Conservation (phyloP, 2,329 filamentous ascomycete genomes). For the Nemania bipapillata region DNA sequence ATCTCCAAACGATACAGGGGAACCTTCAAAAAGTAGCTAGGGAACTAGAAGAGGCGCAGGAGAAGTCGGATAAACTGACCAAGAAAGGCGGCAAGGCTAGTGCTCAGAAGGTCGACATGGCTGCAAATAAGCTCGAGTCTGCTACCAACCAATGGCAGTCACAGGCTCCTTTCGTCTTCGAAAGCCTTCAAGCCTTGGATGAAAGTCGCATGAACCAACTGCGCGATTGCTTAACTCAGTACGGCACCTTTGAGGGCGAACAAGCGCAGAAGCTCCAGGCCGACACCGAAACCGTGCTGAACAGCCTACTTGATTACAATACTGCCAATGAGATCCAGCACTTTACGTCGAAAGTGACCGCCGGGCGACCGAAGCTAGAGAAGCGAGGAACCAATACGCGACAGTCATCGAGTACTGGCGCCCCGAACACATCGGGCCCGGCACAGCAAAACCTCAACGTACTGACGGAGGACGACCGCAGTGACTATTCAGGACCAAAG, state of each 20-base stretch:
- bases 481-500: constrained; percentile 59
- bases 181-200: constrained; percentile 89
- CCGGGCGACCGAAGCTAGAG: constrained; percentile 59
- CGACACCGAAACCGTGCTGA: constrained; percentile 81
- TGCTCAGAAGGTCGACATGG: constrained; percentile 79
- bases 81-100: constrained; percentile 82
- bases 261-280: constrained; percentile 79
- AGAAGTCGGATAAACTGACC: constrained; percentile 84
- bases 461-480: constrained; percentile 55
- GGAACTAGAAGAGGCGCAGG: constrained; percentile 84
- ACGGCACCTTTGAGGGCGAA: constrained; percentile 92
- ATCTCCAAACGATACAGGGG: constrained; percentile 81
- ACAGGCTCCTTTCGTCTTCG: constrained; percentile 93
- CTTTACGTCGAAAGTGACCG: constrained; percentile 64
- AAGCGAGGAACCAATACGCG: constrained; percentile 56
- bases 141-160: constrained; percentile 91
- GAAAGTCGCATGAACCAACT: constrained; percentile 90
- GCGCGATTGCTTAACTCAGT: constrained; percentile 89
- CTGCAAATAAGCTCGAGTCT: constrained; percentile 76
- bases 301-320: constrained; percentile 84
- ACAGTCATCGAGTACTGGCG: constrained; percentile 55
- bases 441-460: constrained; percentile 48
- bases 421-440: constrained; percentile 43
- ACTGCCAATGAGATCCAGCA: constrained; percentile 86
- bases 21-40: constrained; percentile 84